Evolutionary conservation across 2,329 filamentous ascomycete species (phyloP).

Genomic region (Zasmidium citrigriseum): DNA sequence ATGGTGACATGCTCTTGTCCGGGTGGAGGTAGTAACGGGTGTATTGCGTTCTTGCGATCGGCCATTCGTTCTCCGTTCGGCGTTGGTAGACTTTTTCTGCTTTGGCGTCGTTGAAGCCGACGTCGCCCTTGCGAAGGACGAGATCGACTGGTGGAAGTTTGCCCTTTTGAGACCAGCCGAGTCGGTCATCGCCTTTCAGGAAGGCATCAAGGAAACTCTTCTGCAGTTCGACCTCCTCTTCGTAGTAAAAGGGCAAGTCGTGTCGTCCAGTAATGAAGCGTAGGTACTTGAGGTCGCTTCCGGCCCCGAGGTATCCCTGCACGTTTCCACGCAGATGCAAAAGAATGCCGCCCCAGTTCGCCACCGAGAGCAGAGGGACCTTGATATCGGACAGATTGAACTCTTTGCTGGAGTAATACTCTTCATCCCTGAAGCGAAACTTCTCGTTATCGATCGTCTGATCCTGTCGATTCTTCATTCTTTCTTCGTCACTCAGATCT

Average conservation of each 20-base stretch:
- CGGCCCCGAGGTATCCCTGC: slow-evolving; percentile 63
- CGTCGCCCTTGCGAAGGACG: slow-evolving; percentile 65
- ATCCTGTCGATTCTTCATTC: slow-evolving; percentile 48
- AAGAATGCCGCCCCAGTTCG: slow-evolving; percentile 71
- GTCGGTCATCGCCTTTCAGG: slow-evolving; percentile 65
- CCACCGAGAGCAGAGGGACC: slow-evolving; percentile 67
- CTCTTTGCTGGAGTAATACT: slow-evolving; percentile 66
- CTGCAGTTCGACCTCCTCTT: slow-evolving; percentile 68
- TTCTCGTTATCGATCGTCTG: slow-evolving; percentile 46
- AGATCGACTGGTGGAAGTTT: slow-evolving; percentile 62
- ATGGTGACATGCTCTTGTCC: slow-evolving; percentile 40
- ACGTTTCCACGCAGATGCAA: slow-evolving; percentile 71
- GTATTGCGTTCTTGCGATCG: slow-evolving; percentile 65
- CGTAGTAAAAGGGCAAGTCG: slow-evolving; percentile 72
- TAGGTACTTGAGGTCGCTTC: slow-evolving; percentile 68
- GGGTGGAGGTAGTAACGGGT: slow-evolving; percentile 61
- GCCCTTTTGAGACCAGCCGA: slow-evolving; percentile 61
- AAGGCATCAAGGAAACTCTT: slow-evolving; percentile 70
- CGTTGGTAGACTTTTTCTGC: slow-evolving; percentile 58
- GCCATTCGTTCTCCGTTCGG: slow-evolving; percentile 65
- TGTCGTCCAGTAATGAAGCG: slow-evolving; percentile 70
- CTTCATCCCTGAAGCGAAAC: slow-evolving; percentile 61
- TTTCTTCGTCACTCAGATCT: slow-evolving; percentile 55
- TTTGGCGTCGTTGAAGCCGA: slow-evolving; percentile 65
- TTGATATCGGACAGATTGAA: slow-evolving; percentile 66